phyloP scores from a whole-genome alignment of 257 asterid species.

The Mitragyna speciosa region DNA sequence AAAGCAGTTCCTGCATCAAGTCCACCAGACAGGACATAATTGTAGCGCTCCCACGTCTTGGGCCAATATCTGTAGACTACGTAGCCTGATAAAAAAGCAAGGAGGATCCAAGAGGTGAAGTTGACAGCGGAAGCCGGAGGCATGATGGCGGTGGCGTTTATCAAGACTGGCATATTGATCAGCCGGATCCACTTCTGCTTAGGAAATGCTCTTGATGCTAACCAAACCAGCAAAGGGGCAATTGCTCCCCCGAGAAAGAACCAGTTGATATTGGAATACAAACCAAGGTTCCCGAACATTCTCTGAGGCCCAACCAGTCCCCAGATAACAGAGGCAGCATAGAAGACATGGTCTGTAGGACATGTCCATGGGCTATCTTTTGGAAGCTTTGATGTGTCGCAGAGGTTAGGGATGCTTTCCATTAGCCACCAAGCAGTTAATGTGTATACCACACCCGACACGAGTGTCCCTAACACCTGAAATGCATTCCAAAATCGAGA shows the following conservation, averaged over 20 bases:
- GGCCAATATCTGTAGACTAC: slow-evolving; percentile 42
- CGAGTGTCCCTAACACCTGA: slow-evolving; percentile 51
- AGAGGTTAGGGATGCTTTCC: slow-evolving; percentile 44
- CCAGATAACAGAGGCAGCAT: slow-evolving; percentile 60
- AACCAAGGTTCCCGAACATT: slow-evolving; percentile 53
- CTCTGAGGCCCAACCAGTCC: slow-evolving; percentile 60
- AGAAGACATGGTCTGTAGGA: slow-evolving; percentile 50
- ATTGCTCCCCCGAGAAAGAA: slow-evolving; percentile 56
- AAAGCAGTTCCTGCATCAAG: slow-evolving; percentile 67
- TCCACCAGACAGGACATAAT: slow-evolving; percentile 57
- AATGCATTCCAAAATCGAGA: neutral
- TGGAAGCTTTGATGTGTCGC: slow-evolving; percentile 40
- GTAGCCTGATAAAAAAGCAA: slow-evolving; percentile 41
- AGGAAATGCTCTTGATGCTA: slow-evolving; percentile 38
- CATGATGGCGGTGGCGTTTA: slow-evolving; percentile 48
- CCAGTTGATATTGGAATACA: slow-evolving; percentile 44
- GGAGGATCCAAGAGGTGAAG: slow-evolving; percentile 51
- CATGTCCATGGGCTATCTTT: slow-evolving; percentile 53
- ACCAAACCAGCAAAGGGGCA: slow-evolving; percentile 44
- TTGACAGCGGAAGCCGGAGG: slow-evolving; percentile 59
- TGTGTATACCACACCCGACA: slow-evolving; percentile 29
- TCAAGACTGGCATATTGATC: slow-evolving; percentile 45
- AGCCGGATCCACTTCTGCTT: slow-evolving; percentile 41
- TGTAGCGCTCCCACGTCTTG: slow-evolving; percentile 50
- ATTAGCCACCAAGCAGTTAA: slow-evolving; percentile 58